phyloP scores from a whole-genome alignment of 1,284 basidiomycete species.

The Papiliotrema nemorosa region DNA sequence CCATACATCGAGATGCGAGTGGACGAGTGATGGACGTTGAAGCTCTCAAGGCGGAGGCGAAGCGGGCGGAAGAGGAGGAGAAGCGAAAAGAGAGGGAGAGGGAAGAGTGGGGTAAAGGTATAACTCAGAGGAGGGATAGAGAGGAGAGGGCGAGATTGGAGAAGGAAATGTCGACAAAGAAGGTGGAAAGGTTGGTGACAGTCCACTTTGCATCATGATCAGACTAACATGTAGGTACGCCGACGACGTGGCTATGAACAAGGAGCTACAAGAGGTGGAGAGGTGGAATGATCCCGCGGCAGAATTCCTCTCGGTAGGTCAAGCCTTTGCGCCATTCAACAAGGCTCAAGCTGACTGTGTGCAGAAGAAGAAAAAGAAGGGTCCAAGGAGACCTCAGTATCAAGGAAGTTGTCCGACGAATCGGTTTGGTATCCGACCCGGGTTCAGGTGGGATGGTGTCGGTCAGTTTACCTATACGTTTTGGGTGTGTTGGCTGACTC shows the following conservation, averaged over 20 bases:
- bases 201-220: background rate
- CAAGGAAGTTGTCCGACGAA: constrained; percentile 88
- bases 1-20: constrained; percentile 86
- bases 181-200: constrained; percentile 62
- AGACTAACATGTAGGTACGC: constrained; percentile 52
- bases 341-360: constrained; percentile 8
- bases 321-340: background rate
- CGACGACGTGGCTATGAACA: constrained; percentile 82
- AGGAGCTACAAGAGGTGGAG: constrained; percentile 70
- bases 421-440: constrained; percentile 89
- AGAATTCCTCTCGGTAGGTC: constrained; percentile 78
- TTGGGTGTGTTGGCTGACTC: background rate
- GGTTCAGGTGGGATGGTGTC: constrained; percentile 95
- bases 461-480: constrained; percentile 57
- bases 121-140: constrained; percentile 76
- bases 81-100: constrained; percentile 81
- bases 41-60: constrained; percentile 75
- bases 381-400: constrained; percentile 77
- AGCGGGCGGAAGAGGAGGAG: constrained; percentile 66
- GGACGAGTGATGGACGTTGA: constrained; percentile 87
- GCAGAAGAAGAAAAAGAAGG: constrained; percentile 65
- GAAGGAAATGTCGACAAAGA: constrained; percentile 62
- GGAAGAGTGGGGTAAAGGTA: constrained; percentile 95
- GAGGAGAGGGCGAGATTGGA: constrained; percentile 63
- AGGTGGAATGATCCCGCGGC: constrained; percentile 95